Evolutionary conservation across 108 stramenopile species (phyloP).

Genomic region (Asterionellopsis glacialis): DNA sequence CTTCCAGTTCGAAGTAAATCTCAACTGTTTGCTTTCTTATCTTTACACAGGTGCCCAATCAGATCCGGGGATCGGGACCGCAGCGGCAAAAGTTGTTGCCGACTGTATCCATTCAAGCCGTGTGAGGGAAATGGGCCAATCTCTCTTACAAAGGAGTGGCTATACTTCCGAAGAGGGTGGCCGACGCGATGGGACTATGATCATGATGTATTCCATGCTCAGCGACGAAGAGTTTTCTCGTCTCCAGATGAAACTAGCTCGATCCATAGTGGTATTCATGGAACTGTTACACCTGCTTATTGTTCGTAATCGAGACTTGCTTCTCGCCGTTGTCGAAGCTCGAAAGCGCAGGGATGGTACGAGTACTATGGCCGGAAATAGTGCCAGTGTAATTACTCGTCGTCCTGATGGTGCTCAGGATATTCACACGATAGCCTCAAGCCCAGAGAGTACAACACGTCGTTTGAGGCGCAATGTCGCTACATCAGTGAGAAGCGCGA

Average conservation of each 20-base stretch:
- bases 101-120: slow-evolving; percentile 83
- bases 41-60: not conserved
- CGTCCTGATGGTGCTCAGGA: not conserved
- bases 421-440: too few species aligned
- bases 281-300: slow-evolving; percentile 81
- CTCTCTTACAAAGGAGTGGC: slow-evolving; percentile 47
- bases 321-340: slow-evolving; percentile 40
- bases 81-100: slow-evolving; percentile 75
- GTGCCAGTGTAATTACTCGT: slow-evolving; percentile 9
- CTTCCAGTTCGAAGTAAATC: not conserved
- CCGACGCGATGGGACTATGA: slow-evolving; percentile 27
- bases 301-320: slow-evolving; percentile 71
- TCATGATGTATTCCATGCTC: slow-evolving; percentile 49
- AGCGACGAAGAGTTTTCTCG: slow-evolving; percentile 61
- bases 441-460: too few species aligned
- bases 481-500: slow-evolving; percentile 10
- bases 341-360: slow-evolving; percentile 12
- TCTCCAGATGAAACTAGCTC: slow-evolving; percentile 66
- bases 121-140: slow-evolving; percentile 76
- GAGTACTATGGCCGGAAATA: not conserved
- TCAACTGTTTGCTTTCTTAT: not conserved
- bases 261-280: slow-evolving; percentile 76
- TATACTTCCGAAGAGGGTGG: slow-evolving; percentile 38
- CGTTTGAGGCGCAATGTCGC: not conserved
- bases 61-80: slow-evolving; percentile 78